These are phyloP conservation scores for Phytophthora boehmeriae DNA, from an alignment of 352 stramenopile genomes.

Conservation along the genomic window DNA sequence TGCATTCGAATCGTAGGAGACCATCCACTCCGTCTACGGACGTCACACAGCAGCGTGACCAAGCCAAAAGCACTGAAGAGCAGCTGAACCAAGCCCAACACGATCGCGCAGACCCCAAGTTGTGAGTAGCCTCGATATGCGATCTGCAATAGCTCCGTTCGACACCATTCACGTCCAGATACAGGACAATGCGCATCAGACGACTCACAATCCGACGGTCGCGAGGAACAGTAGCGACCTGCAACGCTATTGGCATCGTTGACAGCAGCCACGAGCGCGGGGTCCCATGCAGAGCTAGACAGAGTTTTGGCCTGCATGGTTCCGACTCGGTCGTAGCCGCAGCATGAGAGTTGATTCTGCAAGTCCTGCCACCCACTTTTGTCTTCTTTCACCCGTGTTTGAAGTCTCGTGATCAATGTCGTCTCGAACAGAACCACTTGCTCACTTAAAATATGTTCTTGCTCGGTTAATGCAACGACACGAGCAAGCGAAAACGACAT, in stretches of 20 bases:
- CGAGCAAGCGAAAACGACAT: constrained; percentile 49
- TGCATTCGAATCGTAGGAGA: constrained; percentile 49
- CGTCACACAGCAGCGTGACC: constrained; percentile 68
- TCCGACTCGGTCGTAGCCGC: constrained; percentile 44
- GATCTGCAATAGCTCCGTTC: constrained; percentile 44
- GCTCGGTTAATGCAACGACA: constrained; percentile 40
- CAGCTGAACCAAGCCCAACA: constrained; percentile 49
- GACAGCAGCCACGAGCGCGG: constrained; percentile 37
- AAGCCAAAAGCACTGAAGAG: constrained; percentile 51
- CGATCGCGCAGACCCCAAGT: constrained; percentile 49
- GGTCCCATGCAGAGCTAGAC: constrained; percentile 38
- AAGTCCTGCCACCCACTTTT: constrained; percentile 41
- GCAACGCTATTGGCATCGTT: constrained; percentile 40
- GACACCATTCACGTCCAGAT: constrained; percentile 49
- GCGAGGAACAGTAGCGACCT: constrained; percentile 46
- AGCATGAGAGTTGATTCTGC: constrained; percentile 62
- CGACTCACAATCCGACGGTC: constrained; percentile 13
- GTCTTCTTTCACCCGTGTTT: constrained; percentile 38
- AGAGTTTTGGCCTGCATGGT: constrained; percentile 23
- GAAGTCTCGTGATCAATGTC: constrained; percentile 44
- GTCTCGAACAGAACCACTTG: constrained; percentile 52
- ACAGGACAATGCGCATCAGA: constrained; percentile 48
- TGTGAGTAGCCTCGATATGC: constrained; percentile 56
- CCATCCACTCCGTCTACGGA: constrained; percentile 41
- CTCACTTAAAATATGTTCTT: constrained; percentile 40